A percentile compares a stretch with the other conserved stretches of the same genome.
Conservation (phyloP, 78 protist species). For the Anaeramoeba flamelloides region DNA sequence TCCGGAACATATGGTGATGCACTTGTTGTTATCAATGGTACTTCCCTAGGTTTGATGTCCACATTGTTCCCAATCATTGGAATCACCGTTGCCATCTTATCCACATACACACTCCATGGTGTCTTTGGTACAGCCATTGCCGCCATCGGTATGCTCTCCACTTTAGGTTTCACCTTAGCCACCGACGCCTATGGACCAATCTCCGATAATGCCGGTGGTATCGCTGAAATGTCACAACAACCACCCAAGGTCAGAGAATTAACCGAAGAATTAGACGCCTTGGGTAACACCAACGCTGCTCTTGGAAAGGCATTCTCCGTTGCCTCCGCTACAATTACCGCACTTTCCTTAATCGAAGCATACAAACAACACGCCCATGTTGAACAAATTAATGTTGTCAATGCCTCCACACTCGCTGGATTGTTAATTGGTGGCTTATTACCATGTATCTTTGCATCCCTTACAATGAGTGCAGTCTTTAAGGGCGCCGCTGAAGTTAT, state of each 20-base stretch:
- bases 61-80: slow-evolving; percentile 22
- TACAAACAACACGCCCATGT: slow-evolving; percentile 15
- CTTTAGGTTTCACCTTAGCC: slow-evolving; percentile 35
- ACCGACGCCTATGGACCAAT: slow-evolving; percentile 51
- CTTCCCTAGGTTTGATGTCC: slow-evolving; percentile 41
- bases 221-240: slow-evolving; percentile 39
- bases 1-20: slow-evolving; percentile 43
- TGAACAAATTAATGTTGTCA: slow-evolving; percentile 15
- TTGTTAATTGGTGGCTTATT: slow-evolving; percentile 45
- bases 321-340: slow-evolving; percentile 42
- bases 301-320: slow-evolving; percentile 57
- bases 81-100: slow-evolving; percentile 15
- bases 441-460: slow-evolving; percentile 46
- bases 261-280: slow-evolving; percentile 51
- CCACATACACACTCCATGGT: slow-evolving; percentile 12
- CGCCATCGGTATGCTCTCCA: slow-evolving; percentile 43
- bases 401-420: slow-evolving; percentile 21
- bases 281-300: slow-evolving; percentile 62
- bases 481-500: slow-evolving; percentile 44
- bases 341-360: slow-evolving; percentile 46
- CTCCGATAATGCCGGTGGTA: slow-evolving; percentile 54
- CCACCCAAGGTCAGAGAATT: slow-evolving; percentile 19
- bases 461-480: slow-evolving; percentile 49
- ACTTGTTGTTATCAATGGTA: slow-evolving; percentile 41
- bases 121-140: slow-evolving; percentile 43